Percentiles rank a stretch among this genome's conserved stretches.
Evolutionary conservation across 495 filamentous ascomycete species (phyloP).

Genomic region (Hypoxylon subgilvum): DNA sequence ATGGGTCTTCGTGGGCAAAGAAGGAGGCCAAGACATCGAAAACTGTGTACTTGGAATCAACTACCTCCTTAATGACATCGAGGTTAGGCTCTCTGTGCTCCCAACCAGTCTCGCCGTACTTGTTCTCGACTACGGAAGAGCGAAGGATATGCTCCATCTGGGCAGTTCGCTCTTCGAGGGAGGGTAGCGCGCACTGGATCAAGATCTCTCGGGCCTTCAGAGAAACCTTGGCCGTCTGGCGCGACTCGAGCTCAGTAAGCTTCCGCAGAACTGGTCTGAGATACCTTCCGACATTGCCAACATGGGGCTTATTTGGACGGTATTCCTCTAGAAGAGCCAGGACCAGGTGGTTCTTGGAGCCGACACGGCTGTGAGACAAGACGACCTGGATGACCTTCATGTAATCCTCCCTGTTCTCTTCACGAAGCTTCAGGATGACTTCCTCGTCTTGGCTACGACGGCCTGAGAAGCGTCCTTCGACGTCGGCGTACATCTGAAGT

Average conservation of each 20-base stretch:
- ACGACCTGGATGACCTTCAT: constrained; percentile 81
- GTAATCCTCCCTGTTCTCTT: constrained; percentile 94
- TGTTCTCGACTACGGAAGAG: constrained; percentile 93
- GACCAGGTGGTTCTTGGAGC: constrained; percentile 92
- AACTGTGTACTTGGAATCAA: constrained; percentile 97
- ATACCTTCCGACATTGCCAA: constrained; percentile 84
- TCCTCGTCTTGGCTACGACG: constrained; percentile 89
- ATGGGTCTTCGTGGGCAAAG: constrained; percentile 91
- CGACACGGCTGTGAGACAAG: constrained; percentile 89
- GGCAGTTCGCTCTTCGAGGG: constrained; percentile 87
- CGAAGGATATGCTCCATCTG: constrained; percentile 99
- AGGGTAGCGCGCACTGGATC: constrained; percentile 95
- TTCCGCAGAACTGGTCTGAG: constrained; percentile 83
- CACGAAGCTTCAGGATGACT: constrained; percentile 89
- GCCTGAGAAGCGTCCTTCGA: constrained; percentile 86
- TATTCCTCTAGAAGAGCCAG: constrained; percentile 93
- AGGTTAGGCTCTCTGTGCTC: constrained; percentile 91
- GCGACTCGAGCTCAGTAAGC: constrained; percentile 88
- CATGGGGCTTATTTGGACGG: constrained; percentile 88
- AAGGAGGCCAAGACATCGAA: constrained; percentile 94
- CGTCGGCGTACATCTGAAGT: constrained; percentile 76
- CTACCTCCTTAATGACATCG: constrained; percentile 90
- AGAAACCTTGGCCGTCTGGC: constrained; percentile 90
- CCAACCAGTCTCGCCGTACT: constrained; percentile 97
- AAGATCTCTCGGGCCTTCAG: constrained; percentile 95